Evolutionary conservation across 2,329 filamentous ascomycete species (phyloP).

Genomic region (Didymellaceae sp.): DNA sequence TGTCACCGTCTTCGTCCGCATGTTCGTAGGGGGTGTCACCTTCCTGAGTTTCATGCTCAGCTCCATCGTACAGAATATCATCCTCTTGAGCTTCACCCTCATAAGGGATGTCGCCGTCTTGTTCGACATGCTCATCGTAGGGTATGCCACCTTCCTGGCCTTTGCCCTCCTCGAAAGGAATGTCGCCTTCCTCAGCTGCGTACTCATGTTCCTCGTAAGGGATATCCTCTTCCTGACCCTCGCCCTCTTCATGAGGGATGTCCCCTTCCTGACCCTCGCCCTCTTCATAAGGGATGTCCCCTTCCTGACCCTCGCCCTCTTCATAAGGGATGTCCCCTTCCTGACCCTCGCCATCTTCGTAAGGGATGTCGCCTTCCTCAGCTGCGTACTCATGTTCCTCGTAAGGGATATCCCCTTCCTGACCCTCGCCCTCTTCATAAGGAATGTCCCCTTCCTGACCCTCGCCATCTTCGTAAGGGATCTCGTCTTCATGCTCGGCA

Average conservation of each 20-base stretch:
- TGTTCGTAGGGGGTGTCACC: background rate
- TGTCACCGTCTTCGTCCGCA: background rate
- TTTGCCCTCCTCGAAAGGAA: background rate
- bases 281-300: background rate
- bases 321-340: background rate
- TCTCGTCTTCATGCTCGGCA: background rate
- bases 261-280: background rate
- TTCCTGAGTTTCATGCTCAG: background rate
- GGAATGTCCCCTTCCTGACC: background rate
- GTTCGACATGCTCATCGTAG: background rate
- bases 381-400: background rate
- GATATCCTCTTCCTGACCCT: background rate
- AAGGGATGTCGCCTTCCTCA: background rate
- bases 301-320: background rate
- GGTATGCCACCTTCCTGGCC: background rate
- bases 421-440: background rate
- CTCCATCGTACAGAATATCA: background rate
- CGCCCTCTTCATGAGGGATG: background rate
- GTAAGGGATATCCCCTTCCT: background rate
- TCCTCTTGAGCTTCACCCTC: background rate
- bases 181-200: background rate
- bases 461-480: background rate
- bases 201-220: background rate
- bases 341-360: background rate
- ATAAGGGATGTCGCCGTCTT: background rate